phyloP scores from a whole-genome alignment of 805 yeast species.

The Kodamaea kaohsiungensis region DNA sequence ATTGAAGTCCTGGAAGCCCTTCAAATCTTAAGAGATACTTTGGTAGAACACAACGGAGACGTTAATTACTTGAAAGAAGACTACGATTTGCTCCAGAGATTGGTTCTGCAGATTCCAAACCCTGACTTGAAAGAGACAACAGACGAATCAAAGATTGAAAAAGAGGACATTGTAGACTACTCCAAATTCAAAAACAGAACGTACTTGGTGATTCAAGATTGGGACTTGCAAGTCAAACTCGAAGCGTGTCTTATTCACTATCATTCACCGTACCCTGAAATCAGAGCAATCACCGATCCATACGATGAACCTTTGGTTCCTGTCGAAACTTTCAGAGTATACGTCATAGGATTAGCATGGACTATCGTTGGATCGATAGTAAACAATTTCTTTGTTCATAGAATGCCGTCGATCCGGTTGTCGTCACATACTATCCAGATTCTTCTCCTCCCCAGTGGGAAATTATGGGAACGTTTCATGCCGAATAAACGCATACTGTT shows the following conservation, averaged over 20 bases:
- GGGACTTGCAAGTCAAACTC: conserved; percentile 36
- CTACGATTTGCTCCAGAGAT: conserved; percentile 30
- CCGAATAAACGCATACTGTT: conserved; percentile 23
- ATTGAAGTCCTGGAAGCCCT: conserved; percentile 27
- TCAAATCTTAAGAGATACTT: conserved; percentile 33
- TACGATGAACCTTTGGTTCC: conserved; percentile 52
- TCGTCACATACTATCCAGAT: conserved; percentile 42
- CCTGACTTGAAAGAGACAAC: conserved; percentile 7
- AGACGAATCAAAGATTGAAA: not conserved
- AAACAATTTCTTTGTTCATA: conserved; percentile 57
- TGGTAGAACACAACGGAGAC: conserved; percentile 35
- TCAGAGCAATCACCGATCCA: conserved; percentile 63
- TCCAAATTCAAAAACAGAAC: conserved; percentile 10
- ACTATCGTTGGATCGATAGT: conserved; percentile 54
- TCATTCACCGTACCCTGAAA: conserved; percentile 65
- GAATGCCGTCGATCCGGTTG: conserved; percentile 47
- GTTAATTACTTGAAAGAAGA: conserved; percentile 40
- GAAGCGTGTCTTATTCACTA: conserved; percentile 45
- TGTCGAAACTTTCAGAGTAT: conserved; percentile 56
- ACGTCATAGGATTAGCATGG: conserved; percentile 53
- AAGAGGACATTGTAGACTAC: not conserved
- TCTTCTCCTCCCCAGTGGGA: conserved; percentile 40
- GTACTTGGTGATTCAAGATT: conserved; percentile 19
- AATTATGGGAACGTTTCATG: conserved; percentile 37
- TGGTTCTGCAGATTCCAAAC: conserved; percentile 17